These are phyloP conservation scores for Malus domestica DNA, from an alignment of 306 rosid genomes.

Conservation along the genomic window ASM211411v1 NC_041797.1:7524001-7524500, in stretches of 20 bases:
- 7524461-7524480: slow-evolving; percentile 75
- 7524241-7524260: slow-evolving; percentile 78
- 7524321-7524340: not conserved
- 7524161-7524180: slow-evolving; percentile 52
- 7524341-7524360: not conserved
- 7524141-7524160: slow-evolving; percentile 58
- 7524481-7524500: slow-evolving; percentile 59
- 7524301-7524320: not conserved
- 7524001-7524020: slow-evolving; percentile 29
- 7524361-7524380: not conserved
- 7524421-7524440: slow-evolving; percentile 77
- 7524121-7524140: slow-evolving; percentile 52
- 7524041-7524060: slow-evolving; percentile 31
- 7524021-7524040: slow-evolving; percentile 16
- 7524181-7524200: slow-evolving; percentile 74
- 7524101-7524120: slow-evolving; percentile 64
- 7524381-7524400: not conserved
- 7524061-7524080: slow-evolving; percentile 25
- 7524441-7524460: slow-evolving; percentile 73
- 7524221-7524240: slow-evolving; percentile 65
- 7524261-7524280: slow-evolving; percentile 6
- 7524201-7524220: slow-evolving; percentile 58
- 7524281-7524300: not conserved
- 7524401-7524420: slow-evolving; percentile 52
- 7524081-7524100: slow-evolving; percentile 38